Conservation (phyloP, 1,284 basidiomycete species). For the Waitea zeae region DNA sequence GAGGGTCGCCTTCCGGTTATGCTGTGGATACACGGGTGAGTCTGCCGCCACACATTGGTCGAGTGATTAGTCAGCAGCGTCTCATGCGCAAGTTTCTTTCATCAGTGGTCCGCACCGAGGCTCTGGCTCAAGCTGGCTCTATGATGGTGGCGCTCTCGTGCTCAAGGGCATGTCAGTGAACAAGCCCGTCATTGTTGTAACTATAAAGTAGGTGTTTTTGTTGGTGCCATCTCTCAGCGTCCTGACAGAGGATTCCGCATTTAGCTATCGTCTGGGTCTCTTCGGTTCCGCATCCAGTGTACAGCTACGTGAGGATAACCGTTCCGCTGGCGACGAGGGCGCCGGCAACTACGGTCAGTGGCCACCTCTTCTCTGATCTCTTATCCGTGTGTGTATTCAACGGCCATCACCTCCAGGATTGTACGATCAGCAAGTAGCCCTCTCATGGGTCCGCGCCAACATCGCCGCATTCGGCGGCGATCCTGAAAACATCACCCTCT, state of each 20-base stretch:
- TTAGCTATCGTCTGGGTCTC: slow-evolving; percentile 56
- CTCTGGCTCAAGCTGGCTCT: slow-evolving; percentile 58
- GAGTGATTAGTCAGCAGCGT: slow-evolving; percentile 3
- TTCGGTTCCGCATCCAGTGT: slow-evolving; percentile 54
- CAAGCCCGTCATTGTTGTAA: slow-evolving; percentile 52
- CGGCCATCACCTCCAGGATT: slow-evolving; percentile 23
- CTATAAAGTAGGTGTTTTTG: slow-evolving; percentile 43
- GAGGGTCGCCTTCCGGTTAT: slow-evolving; percentile 48
- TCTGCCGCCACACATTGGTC: no score
- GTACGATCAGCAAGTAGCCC: slow-evolving; percentile 48
- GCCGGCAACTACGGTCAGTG: slow-evolving; percentile 55
- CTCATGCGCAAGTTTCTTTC: slow-evolving; percentile 3
- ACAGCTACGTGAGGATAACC: slow-evolving; percentile 47
- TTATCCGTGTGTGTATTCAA: slow-evolving; percentile 2
- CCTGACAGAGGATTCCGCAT: slow-evolving; percentile 7
- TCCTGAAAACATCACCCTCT: slow-evolving; percentile 49
- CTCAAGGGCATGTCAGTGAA: slow-evolving; percentile 38
- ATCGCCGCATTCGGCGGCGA: slow-evolving; percentile 60
- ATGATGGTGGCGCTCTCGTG: slow-evolving; percentile 52
- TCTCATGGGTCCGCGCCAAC: slow-evolving; percentile 52
- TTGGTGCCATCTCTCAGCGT: slow-evolving; percentile 6
- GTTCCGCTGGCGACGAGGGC: slow-evolving; percentile 41
- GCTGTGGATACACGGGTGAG: slow-evolving; percentile 66
- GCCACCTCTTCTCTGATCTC: slow-evolving; percentile 2
- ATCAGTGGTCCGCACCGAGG: slow-evolving; percentile 24